Conservation (phyloP, 2,329 filamentous ascomycete genomes). For the Colletotrichum sp. region DNA sequence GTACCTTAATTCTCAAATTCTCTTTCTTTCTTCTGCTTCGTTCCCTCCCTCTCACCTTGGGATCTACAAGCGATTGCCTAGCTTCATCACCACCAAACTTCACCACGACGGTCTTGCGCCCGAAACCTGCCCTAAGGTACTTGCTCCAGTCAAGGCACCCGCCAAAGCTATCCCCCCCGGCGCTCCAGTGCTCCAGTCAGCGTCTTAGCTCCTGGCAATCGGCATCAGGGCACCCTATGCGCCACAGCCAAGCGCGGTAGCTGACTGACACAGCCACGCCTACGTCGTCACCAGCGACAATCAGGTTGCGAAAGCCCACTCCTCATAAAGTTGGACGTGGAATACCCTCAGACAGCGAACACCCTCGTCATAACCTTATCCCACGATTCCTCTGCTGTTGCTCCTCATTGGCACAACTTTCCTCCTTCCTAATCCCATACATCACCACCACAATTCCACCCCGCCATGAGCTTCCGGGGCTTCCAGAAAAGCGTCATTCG, state of each 20-base stretch:
- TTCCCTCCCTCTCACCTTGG: neutral
- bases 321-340: conserved; percentile 20
- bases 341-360: conserved; percentile 19
- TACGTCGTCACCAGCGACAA: conserved; percentile 35
- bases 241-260: conserved; percentile 22
- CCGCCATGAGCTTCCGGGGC: conserved; percentile 92
- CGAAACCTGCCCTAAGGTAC: neutral
- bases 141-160: conserved; percentile 3
- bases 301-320: conserved; percentile 21
- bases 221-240: conserved; percentile 3
- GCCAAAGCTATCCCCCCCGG: neutral
- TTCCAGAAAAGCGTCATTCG: conserved; percentile 88
- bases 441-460: conserved; percentile 14
- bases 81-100: neutral
- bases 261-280: conserved; percentile 27
- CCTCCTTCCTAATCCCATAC: neutral
- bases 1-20: neutral
- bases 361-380: conserved; percentile 12
- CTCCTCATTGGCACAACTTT: conserved; percentile 6
- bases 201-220: conserved; percentile 10
- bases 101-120: neutral
- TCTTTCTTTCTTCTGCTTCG: neutral
- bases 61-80: neutral
- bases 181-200: neutral
- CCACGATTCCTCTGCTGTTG: neutral